phyloP scores from a whole-genome alignment of 306 rosid species.

The Hippophae tibetana region DNA sequence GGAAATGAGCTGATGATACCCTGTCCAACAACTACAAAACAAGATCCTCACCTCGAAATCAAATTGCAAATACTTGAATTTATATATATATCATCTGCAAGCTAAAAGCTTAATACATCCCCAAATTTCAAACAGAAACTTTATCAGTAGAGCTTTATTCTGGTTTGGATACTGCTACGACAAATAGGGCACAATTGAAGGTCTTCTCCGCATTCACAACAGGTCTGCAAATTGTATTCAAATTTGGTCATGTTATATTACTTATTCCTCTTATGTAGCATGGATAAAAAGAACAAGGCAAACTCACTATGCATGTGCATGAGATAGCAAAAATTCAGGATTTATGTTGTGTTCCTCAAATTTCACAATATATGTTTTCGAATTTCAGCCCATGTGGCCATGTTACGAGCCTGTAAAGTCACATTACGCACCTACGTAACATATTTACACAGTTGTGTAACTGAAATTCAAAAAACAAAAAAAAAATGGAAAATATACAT shows the following conservation, averaged over 20 bases:
- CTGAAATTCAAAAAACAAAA: slow-evolving; percentile 4
- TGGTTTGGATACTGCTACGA: slow-evolving; percentile 52
- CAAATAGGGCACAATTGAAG: slow-evolving; percentile 81
- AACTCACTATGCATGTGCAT: no score
- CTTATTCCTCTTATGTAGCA: slow-evolving; percentile 9
- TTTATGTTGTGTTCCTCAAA: no score
- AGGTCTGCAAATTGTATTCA: slow-evolving; percentile 48
- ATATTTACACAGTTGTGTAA: background rate
- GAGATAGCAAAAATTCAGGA: no score
- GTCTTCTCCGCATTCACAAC: slow-evolving; percentile 78
- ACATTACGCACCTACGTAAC: no score
- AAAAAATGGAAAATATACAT: background rate
- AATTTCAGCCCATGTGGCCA: no score
- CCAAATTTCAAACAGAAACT: slow-evolving; percentile 3
- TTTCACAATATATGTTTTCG: no score
- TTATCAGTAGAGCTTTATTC: slow-evolving; percentile 67
- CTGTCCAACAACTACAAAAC: no score
- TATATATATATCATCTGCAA: slow-evolving; percentile 3
- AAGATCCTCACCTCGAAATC: no score
- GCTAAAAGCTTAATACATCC: slow-evolving; percentile 13
- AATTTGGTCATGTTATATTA: background rate
- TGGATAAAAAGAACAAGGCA: slow-evolving; percentile 1
- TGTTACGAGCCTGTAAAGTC: no score
- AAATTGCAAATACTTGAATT: no score
- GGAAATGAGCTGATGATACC: no score